Evolutionary conservation across 163 green algal genomes (phyloP).

Genomic region (Scenedesmus sp.): DNA sequence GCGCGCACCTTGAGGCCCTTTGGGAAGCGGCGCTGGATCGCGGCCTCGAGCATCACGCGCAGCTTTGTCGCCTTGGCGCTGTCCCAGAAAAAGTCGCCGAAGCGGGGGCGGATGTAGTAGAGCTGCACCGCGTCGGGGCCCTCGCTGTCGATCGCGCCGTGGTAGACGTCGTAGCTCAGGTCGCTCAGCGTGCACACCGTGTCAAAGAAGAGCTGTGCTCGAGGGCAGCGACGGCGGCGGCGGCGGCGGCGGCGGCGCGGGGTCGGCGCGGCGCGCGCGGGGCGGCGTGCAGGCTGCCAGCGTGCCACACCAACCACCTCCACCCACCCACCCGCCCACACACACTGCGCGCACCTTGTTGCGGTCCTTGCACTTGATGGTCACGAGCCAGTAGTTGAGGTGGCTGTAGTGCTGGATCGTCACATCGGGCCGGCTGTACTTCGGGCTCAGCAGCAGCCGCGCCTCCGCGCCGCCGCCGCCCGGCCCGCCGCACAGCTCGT

Average conservation of each 20-base stretch:
- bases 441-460: constrained; percentile 54
- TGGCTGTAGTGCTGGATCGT: constrained; percentile 72
- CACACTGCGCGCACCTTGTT: too few species aligned
- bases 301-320: too few species aligned
- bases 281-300: too few species aligned
- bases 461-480: background rate
- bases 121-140: constrained; percentile 79
- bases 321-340: too few species aligned
- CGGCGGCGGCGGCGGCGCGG: too few species aligned
- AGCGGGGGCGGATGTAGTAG: constrained; percentile 82
- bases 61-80: constrained; percentile 63
- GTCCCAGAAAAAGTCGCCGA: constrained; percentile 67
- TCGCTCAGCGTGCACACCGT: constrained; percentile 93
- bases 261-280: too few species aligned
- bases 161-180: constrained; percentile 96
- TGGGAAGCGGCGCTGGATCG: constrained; percentile 88
- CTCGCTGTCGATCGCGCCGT: constrained; percentile 90
- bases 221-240: too few species aligned
- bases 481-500: background rate
- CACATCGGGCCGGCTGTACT: constrained; percentile 72
- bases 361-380: constrained; percentile 83
- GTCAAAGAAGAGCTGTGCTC: constrained; percentile 99
- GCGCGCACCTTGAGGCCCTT: constrained; percentile 76
- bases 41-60: constrained; percentile 80
- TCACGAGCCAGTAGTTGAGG: constrained; percentile 91